Conservation (phyloP, 768 basidiomycete genomes). For the Leccinum rimulosum region DNA sequence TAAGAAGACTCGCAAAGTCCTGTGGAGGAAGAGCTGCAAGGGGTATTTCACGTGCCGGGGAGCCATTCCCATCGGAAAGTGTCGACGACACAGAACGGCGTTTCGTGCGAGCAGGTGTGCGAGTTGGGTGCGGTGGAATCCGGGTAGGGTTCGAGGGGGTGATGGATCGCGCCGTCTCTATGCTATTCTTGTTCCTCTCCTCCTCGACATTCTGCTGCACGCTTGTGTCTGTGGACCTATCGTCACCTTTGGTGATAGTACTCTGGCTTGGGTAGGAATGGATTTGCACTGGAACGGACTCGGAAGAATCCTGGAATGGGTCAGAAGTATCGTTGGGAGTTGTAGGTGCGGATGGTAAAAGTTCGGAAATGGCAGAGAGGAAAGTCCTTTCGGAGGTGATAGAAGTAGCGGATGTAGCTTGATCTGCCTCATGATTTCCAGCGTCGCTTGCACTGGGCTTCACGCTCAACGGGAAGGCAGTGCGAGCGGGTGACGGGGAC, state of each 20-base stretch:
- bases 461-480: slow-evolving; percentile 30
- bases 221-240: slow-evolving; percentile 29
- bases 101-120: slow-evolving; percentile 94
- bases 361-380: slow-evolving; percentile 53
- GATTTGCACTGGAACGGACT: slow-evolving; percentile 29
- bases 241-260: slow-evolving; percentile 51
- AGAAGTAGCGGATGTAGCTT: slow-evolving; percentile 43
- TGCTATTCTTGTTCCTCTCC: slow-evolving; percentile 24
- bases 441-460: slow-evolving; percentile 10
- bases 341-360: slow-evolving; percentile 48
- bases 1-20: slow-evolving; percentile 64
- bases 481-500: slow-evolving; percentile 33
- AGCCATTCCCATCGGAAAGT: slow-evolving; percentile 60
- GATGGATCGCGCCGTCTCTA: slow-evolving; percentile 7
- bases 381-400: slow-evolving; percentile 44
- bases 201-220: slow-evolving; percentile 47
- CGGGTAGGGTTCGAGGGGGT: slow-evolving; percentile 25
- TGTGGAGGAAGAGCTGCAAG: slow-evolving; percentile 39
- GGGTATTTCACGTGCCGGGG: slow-evolving; percentile 48
- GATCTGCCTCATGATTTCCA: slow-evolving; percentile 24
- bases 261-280: slow-evolving; percentile 55
- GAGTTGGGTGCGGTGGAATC: slow-evolving; percentile 63
- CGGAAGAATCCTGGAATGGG: slow-evolving; percentile 37
- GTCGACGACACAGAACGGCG: slow-evolving; percentile 92
- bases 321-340: slow-evolving; percentile 54